Conservation (phyloP, 257 asterid species). For the Penstemon barbatus region DNA sequence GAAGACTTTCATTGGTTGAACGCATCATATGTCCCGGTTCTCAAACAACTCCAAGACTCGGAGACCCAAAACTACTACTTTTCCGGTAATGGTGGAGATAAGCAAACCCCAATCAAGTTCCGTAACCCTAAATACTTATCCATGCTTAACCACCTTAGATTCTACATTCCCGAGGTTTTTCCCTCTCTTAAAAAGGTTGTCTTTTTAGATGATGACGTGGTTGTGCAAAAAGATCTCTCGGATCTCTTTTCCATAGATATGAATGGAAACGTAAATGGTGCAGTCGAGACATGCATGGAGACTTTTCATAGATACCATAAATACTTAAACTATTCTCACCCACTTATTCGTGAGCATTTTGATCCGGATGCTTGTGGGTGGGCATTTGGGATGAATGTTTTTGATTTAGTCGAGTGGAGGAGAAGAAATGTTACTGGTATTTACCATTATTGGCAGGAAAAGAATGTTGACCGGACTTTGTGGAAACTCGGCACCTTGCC, state of each 20-base stretch:
- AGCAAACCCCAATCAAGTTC: slow-evolving; percentile 63
- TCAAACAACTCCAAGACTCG: slow-evolving; percentile 63
- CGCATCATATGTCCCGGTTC: slow-evolving; percentile 66
- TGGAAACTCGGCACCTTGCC: slow-evolving; percentile 76
- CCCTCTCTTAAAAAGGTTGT: slow-evolving; percentile 54
- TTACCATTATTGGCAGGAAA: slow-evolving; percentile 71
- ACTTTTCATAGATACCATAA: slow-evolving; percentile 68
- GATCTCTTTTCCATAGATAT: slow-evolving; percentile 49
- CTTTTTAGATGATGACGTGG: slow-evolving; percentile 65
- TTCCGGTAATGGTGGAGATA: slow-evolving; percentile 51
- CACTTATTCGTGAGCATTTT: slow-evolving; percentile 62
- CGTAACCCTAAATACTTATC: slow-evolving; percentile 65
- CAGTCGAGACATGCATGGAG: slow-evolving; percentile 69
- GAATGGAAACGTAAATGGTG: slow-evolving; percentile 65
- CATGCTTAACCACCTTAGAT: slow-evolving; percentile 69
- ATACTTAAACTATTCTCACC: slow-evolving; percentile 68
- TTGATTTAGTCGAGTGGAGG: slow-evolving; percentile 66
- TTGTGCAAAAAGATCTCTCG: slow-evolving; percentile 59
- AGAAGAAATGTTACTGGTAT: slow-evolving; percentile 56
- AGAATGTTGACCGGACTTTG: slow-evolving; percentile 55
- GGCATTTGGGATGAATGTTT: slow-evolving; percentile 71
- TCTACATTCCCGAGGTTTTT: slow-evolving; percentile 67
- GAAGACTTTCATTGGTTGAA: slow-evolving; percentile 64
- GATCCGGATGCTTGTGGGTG: slow-evolving; percentile 73
- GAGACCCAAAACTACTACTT: slow-evolving; percentile 72